Base-by-base conservation (phyloP, 2,329 filamentous ascomycete species). In the Epichloe glyceriae region DNA sequence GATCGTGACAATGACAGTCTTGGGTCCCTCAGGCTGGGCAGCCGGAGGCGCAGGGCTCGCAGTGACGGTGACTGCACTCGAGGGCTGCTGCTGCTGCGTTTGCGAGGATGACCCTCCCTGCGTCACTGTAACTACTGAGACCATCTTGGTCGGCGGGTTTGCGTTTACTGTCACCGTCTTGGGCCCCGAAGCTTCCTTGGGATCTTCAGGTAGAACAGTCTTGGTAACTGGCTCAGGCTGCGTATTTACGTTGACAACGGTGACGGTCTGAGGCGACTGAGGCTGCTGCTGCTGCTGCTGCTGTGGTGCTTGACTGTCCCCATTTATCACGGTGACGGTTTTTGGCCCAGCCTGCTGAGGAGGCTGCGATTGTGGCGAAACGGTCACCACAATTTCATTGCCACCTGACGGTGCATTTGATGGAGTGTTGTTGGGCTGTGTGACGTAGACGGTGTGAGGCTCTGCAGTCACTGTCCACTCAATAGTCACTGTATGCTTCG, bases 121-220 rank as follows among this genome's bases (percentile, higher is more conserved):
- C 5, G 52, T 51, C 22, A 52, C 47, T 30, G 54, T 52, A 4
- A 55, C 55, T 15, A 54, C 41, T 22, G 57, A 57, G 46, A 61
- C 51, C 12, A 56, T 55, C 37, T 55, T 54, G 22, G 53, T 44
- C 10, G 53, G 52, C 2, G 55, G 50, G 15, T 55, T 53, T 17
- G 56, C 55, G 35, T 53, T 57, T 46, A 56, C 46, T 2, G 59
- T 57, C 37, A 59, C 53, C 33, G 59, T 57, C 50, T 55, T 55
- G n/a, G 51, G 51, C 11, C 50, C 56, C 30, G 39, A 22, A 12
- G 51, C 35, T 37, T 41, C n/a, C 20, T 40, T n/a, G 14, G 33
- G 44, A 33, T n/a, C 8, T 35, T 30, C 56, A 34, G 56, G 55
- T 8, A 59, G 56, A 26, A 62, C 50, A 3, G 57, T 60, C 52